Conservation (phyloP, 768 basidiomycete species). For the Termitomyces sp. region DNA sequence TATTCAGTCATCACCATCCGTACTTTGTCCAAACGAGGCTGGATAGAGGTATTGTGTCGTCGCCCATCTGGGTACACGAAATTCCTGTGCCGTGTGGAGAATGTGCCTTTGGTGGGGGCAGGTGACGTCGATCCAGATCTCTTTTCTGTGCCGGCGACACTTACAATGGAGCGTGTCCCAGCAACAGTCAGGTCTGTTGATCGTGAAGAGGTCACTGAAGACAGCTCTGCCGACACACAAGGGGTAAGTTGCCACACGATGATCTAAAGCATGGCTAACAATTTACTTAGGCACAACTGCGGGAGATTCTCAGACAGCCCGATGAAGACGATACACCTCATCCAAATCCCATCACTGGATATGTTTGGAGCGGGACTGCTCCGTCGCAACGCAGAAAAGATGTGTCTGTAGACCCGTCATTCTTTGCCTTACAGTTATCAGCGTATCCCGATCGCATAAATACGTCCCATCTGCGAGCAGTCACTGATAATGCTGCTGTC, state of each 20-base stretch:
- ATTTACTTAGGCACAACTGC: constrained; percentile 20
- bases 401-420: constrained; percentile 79
- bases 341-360: constrained; percentile 77
- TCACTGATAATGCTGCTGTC: constrained; percentile 49
- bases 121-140: constrained; percentile 84
- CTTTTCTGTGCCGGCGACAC: constrained; percentile 61
- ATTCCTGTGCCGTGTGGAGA: constrained; percentile 82
- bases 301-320: constrained; percentile 15
- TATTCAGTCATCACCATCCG: constrained; percentile 82
- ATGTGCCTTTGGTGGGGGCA: constrained; percentile 77
- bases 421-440: constrained; percentile 82
- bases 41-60: constrained; percentile 82
- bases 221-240: constrained; percentile 11
- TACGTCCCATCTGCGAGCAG: constrained; percentile 33
- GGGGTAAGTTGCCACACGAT: constrained; percentile 4
- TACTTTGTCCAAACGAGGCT: constrained; percentile 65
- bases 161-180: constrained; percentile 62
- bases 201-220: constrained; percentile 17
- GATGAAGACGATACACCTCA: constrained; percentile 24
- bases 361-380: constrained; percentile 82
- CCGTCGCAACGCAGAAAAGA: constrained; percentile 88
- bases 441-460: constrained; percentile 45
- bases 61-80: constrained; percentile 87
- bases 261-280: not conserved
- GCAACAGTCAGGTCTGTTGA: constrained; percentile 24